Conservation (phyloP, 192 early-diverging fungal genomes). For the Dimargaris cristalligena region DNA sequence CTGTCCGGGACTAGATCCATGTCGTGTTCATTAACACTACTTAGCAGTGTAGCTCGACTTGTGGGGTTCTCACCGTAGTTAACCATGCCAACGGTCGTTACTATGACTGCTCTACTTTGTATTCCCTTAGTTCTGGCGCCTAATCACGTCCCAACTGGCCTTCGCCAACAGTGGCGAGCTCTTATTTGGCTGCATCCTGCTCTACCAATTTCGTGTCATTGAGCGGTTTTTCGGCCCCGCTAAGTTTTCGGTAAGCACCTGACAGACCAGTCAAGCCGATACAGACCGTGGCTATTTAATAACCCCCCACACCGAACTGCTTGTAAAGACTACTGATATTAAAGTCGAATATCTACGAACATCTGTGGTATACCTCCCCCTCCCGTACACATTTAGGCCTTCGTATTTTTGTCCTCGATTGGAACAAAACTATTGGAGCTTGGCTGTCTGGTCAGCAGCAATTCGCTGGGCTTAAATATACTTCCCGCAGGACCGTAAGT, state of each 20-base stretch:
- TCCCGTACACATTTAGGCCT: slow-evolving; percentile 19
- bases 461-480: slow-evolving; percentile 22
- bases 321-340: too few relatives aligned
- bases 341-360: too few relatives aligned
- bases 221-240: slow-evolving; percentile 42
- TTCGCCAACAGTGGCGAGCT: slow-evolving; percentile 38
- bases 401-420: slow-evolving; percentile 29
- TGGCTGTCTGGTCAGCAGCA: slow-evolving; percentile 27
- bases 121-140: slow-evolving; percentile 35
- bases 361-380: slow-evolving; percentile 1
- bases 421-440: slow-evolving; percentile 35
- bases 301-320: too few relatives aligned
- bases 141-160: slow-evolving; percentile 34
- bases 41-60: too few relatives aligned
- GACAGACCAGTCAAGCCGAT: background rate
- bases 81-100: too few relatives aligned
- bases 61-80: too few relatives aligned
- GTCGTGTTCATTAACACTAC: too few relatives aligned
- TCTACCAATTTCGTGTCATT: slow-evolving; percentile 39
- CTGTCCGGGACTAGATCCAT: too few relatives aligned
- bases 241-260: slow-evolving; percentile 38
- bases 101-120: slow-evolving; percentile 1
- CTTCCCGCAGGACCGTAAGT: slow-evolving; percentile 39
- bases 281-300: background rate
- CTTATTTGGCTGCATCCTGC: slow-evolving; percentile 36